phyloP scores from a whole-genome alignment of 148 eudicot genomes.

The Vaccinium myrtillus region DNA sequence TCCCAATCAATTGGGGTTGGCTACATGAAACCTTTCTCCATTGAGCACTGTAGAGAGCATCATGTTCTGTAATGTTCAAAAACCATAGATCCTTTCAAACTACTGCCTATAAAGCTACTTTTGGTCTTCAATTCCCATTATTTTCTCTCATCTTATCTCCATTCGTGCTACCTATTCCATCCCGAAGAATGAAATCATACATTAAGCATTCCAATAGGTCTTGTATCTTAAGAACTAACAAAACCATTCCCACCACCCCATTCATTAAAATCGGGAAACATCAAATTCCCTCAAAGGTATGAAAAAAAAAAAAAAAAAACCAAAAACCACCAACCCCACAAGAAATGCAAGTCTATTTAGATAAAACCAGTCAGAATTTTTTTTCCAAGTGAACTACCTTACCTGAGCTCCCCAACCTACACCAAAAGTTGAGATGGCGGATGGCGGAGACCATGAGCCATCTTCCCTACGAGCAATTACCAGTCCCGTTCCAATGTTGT shows the following conservation, averaged over 20 bases:
- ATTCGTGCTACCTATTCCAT: background rate
- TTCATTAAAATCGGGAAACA: background rate
- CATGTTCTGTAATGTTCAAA: background rate
- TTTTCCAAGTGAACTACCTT: background rate
- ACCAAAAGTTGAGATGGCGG: conserved; percentile 65
- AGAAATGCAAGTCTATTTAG: background rate
- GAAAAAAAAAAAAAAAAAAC: too few relatives aligned
- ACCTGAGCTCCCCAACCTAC: conserved; percentile 82
- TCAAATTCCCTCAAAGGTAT: background rate
- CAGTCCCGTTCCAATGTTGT: conserved; percentile 67
- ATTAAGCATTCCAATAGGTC: background rate
- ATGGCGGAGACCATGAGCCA: conserved; percentile 76
- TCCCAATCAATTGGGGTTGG: background rate
- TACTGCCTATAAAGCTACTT: background rate
- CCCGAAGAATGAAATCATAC: background rate
- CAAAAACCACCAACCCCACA: background rate
- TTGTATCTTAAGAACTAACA: background rate
- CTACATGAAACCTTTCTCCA: too few relatives aligned
- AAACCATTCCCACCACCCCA: background rate
- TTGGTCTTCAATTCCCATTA: too few relatives aligned
- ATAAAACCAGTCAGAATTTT: background rate
- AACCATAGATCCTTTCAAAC: background rate
- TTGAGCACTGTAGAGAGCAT: background rate
- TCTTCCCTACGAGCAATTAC: conserved; percentile 62
- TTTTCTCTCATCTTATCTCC: background rate